Base-by-base conservation (phyloP, 345 rosid species). In the Populus davidiana region DNA sequence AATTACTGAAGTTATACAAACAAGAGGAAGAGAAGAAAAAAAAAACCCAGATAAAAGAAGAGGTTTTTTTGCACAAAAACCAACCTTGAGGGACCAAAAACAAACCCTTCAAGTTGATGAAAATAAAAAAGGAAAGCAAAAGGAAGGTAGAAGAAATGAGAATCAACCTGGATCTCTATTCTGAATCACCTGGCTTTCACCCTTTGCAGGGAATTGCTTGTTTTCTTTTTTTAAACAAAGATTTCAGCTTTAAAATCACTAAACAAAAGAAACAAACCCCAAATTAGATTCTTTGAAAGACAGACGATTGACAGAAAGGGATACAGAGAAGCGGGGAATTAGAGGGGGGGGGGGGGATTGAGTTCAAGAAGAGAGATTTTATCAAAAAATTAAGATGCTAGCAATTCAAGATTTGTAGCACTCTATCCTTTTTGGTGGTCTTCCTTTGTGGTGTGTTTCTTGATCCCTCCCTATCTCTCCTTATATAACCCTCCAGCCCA, bases 241-340 rank as follows among this genome's bases (percentile, higher is more conserved):
- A 38, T 70, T 73, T 64, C 56, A 8, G 6, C 36, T 31, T 67
- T 23, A 4, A 59, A 23, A 59, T 59, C 64, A 59, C 80, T 33
- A 36, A 21, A 6, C 21, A 66, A 72, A 78, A 75, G 82, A 82
- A 79, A 84, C 89, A 88, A 91, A 86, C 87, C 85, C 84, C 75
- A 72, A 85, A 88, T 76, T 63, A 70, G 29, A 79, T 67, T 79
- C 80, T 80, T 69, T 18, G 82, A 89, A 92, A 93, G 89, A 85
- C 94, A 88, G 97, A 81, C 88, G 87, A 89, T 88, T 86, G 52
- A 81, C 95, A 91, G 97, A 88, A 91, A 83, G 91, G 88, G 91
- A 86, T 87, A 83, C 90, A 86, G 92, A 87, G 89, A 86, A 86
- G 87, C 88, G 84, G 85, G 90, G 77, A 1, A 44, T 47, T 54